Evolutionary conservation across 257 asterid genomes (phyloP).

Genomic region (Oldenlandia corymbosa): DNA sequence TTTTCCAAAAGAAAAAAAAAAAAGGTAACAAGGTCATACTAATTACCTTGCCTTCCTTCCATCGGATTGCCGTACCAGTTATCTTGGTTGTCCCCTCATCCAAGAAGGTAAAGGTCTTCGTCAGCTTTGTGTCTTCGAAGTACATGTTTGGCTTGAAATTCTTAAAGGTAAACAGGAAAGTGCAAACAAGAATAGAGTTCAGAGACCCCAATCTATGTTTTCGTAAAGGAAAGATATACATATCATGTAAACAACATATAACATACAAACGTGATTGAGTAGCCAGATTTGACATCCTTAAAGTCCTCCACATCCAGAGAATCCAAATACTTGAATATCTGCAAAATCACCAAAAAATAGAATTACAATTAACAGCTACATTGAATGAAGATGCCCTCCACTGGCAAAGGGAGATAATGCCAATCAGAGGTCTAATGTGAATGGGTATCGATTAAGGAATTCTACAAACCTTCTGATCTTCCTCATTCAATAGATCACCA

Average conservation of each 20-base stretch:
- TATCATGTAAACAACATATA: conserved; percentile 1
- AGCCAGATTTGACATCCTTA: conserved; percentile 42
- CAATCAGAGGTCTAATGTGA: conserved; percentile 4
- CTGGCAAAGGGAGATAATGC: not conserved
- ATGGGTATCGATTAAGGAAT: too few relatives aligned
- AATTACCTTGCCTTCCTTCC: conserved; percentile 65
- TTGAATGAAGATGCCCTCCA: not conserved
- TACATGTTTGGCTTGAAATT: conserved; percentile 53
- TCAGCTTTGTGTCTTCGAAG: conserved; percentile 41
- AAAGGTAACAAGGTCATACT: not conserved
- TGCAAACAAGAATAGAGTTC: not conserved
- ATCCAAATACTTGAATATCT: conserved; percentile 49
- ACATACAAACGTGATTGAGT: conserved; percentile 53
- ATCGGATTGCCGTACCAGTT: conserved; percentile 40
- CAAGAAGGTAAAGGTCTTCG: conserved; percentile 35
- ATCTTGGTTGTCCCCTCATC: conserved; percentile 49
- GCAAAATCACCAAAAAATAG: conserved; percentile 3
- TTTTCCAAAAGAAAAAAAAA: not conserved
- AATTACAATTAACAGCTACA: not conserved
- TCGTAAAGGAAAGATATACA: not conserved
- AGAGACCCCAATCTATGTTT: not conserved
- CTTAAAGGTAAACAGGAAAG: conserved; percentile 27
- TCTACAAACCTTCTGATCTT: conserved; percentile 43
- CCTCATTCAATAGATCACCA: conserved; percentile 34
- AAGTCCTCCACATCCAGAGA: conserved; percentile 55